Evolutionary conservation across 805 yeast species (phyloP), one percentile per base, ranked within the genome.

Genomic region (Candida nitratophila): DNA sequence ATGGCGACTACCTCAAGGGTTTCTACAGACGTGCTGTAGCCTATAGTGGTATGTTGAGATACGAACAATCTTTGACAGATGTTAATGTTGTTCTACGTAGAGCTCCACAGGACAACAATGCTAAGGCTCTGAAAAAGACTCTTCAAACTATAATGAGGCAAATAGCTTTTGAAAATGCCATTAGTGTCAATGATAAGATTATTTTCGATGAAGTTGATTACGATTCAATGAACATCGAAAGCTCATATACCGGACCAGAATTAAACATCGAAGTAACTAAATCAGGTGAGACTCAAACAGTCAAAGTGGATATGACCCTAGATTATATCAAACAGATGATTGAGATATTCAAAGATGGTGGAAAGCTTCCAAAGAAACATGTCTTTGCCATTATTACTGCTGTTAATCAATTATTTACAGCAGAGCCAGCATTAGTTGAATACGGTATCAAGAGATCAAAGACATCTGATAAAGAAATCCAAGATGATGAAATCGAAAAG

Each of bases 21-120:
- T 85, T 86, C 60, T 93, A 87, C 59, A 75, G 99, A 51, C 75
- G 95, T 51, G 97, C 96, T 0, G 77, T 85, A 12, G 83, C 97
- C 0, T 63, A 80, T 49, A 76, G 81, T 61, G 95, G 95, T 10
- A 73, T 88, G 39, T 63, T 88, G 51, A 76, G 86, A 49, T 83
- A 88, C 58, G 79, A 79, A 56, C 82, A 79, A 46, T 90, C 97
- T 0, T 74, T 78, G 49, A 69, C 59, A 36, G 95, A 85, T 62
- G 79, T 88, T 56, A 79, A 78, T 51, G 53, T 59, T 8, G 86
- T 89, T 14, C 73, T 85, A 42, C 65, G 66, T 38, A 65, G 68
- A 39, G 75, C 81, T 29, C 95, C 96, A 1, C 68, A 67, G 41
- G 97, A 91, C 59, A 68, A 67, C 17, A 73, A 76, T 42, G 89